Base-by-base conservation (phyloP, 495 filamentous ascomycete species). In the Cryomyces minteri region DNA sequence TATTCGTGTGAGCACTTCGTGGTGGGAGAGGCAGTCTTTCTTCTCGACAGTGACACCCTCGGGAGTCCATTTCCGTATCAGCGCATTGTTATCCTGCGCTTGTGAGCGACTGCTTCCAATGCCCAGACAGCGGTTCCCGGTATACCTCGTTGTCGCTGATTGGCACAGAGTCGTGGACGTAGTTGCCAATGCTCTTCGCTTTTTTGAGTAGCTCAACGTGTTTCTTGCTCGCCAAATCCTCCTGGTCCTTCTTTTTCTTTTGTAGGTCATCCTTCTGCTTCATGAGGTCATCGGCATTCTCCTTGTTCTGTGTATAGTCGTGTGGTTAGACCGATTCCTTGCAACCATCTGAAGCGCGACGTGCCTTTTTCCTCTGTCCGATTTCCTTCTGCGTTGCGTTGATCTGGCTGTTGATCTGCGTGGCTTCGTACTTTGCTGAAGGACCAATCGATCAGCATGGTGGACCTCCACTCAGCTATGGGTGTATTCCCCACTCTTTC, bases 161-260 rank as follows among this genome's bases (percentile, higher is more conserved):
- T n/a, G 88, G 90, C 9, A 96, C 90, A 2, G 79, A 80, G 25
- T 85, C 79, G 63, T 96, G 88, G 28, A 98, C 88, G 58, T 90
- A 76, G 59, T 98, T 98, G 39, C 90, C 90, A 53, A 98, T 80
- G 0, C 74, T 77, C 57, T 80, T 83, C 52, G 88, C 71, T 67
- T 88, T 93, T 51, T 64, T 69, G 52, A 79, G 74, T 43, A 95
- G 66, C 43, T 75, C 64, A 18, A 63, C 56, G 47, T 90, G 81
- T 61, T 93, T 92, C 58, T 80, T 73, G 9, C 67, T 62, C 2
- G 84, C 88, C 36, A 68, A 61, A 40, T 82, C 75, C 54, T 88
- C 76, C 25, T 87, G 69, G 6, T 70, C 71, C 64, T 84, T 84
- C 63, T 90, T 92, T 56, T 79, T 68, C 55, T 81, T 77, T 58